Evolutionary conservation across 345 rosid genomes (phyloP).

Genomic region (Rhizophora mangle): DNA sequence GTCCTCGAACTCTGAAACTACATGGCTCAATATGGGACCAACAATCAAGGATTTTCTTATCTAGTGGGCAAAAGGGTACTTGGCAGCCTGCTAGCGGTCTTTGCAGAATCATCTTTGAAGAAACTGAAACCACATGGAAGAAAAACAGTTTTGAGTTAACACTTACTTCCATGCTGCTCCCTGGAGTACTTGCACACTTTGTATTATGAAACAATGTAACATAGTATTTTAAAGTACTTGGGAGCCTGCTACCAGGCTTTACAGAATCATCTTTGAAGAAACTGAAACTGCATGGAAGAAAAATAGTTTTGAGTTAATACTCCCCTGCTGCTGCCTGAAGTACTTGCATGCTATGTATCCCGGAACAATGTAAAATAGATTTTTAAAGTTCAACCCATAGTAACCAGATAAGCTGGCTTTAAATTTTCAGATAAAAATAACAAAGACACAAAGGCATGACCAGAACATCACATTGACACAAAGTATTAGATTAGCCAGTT

Average conservation of each 20-base stretch:
- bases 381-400: too few relatives aligned
- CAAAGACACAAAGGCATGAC: too few relatives aligned
- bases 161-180: too few relatives aligned
- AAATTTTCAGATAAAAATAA: too few relatives aligned
- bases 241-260: slow-evolving; percentile 69
- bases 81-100: slow-evolving; percentile 74
- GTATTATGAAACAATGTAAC: too few relatives aligned
- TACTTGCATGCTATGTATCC: too few relatives aligned
- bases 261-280: slow-evolving; percentile 63
- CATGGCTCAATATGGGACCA: slow-evolving; percentile 71
- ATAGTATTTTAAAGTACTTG: slow-evolving; percentile 32
- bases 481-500: too few relatives aligned
- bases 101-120: slow-evolving; percentile 62
- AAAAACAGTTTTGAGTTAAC: background rate
- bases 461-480: too few relatives aligned
- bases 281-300: slow-evolving; percentile 40
- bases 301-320: background rate
- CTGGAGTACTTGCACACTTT: too few relatives aligned
- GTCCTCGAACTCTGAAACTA: slow-evolving; percentile 62
- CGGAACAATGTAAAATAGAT: too few relatives aligned
- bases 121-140: slow-evolving; percentile 45
- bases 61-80: slow-evolving; percentile 59
- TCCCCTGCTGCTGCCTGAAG: too few relatives aligned
- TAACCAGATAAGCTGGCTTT: too few relatives aligned
- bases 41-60: slow-evolving; percentile 65